These are phyloP conservation scores for Boletellus deceptivus DNA, from an alignment of 1,284 basidiomycete species.

Conservation along the genomic window DNA sequence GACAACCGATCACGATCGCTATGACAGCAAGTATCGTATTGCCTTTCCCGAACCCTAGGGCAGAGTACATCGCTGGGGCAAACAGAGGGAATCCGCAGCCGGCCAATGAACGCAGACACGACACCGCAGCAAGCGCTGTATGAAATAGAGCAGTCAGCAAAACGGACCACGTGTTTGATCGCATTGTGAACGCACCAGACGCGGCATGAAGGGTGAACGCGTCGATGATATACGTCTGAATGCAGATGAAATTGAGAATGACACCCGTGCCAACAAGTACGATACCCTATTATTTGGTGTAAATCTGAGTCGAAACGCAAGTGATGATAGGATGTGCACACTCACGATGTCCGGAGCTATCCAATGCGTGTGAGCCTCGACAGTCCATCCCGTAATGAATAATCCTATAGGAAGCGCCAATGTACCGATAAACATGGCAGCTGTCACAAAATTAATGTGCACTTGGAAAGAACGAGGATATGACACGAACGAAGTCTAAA, in stretches of 20 bases:
- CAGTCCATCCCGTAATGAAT: conserved; percentile 66
- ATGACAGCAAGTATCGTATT: conserved; percentile 57
- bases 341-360: conserved; percentile 64
- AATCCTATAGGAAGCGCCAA: conserved; percentile 57
- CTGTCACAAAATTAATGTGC: conserved; percentile 32
- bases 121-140: conserved; percentile 56
- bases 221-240: conserved; percentile 55
- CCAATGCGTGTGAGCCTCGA: conserved; percentile 57
- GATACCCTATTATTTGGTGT: conserved; percentile 46
- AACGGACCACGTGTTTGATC: background rate
- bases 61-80: conserved; percentile 61
- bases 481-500: conserved; percentile 36
- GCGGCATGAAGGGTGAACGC: conserved; percentile 55
- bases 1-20: conserved; percentile 59
- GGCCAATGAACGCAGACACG: conserved; percentile 55
- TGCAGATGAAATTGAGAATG: conserved; percentile 46
- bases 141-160: background rate
- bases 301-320: background rate
- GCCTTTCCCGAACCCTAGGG: conserved; percentile 64
- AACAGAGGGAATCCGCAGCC: conserved; percentile 71
- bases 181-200: conserved; percentile 36
- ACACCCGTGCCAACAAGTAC: conserved; percentile 42
- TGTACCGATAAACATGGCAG: conserved; percentile 58
- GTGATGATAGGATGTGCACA: background rate
- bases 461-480: background rate